Percentiles rank a stretch among this genome's conserved stretches.
These are phyloP conservation scores for Dioscorea dumetorum DNA, from an alignment of 106 monocot species.

Conservation along the genomic window DNA sequence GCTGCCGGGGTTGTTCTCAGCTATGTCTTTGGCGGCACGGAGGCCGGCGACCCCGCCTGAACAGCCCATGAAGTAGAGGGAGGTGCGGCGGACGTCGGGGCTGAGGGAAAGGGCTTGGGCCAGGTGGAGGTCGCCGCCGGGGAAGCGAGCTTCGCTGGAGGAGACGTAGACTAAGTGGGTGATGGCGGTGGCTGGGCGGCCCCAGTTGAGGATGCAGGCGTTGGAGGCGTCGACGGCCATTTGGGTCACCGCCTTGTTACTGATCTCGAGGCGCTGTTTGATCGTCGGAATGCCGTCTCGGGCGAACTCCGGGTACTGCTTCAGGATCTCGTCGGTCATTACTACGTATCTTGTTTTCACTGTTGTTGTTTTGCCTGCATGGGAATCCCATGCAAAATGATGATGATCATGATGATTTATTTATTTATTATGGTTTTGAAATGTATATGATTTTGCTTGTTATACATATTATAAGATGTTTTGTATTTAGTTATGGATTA, in stretches of 20 bases:
- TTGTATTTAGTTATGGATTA: too few relatives aligned
- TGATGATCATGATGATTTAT: not conserved
- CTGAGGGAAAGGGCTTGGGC: conserved; percentile 41
- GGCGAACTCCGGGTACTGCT: conserved; percentile 69
- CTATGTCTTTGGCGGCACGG: conserved; percentile 80
- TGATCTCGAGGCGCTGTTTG: conserved; percentile 57
- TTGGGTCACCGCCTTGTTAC: conserved; percentile 48
- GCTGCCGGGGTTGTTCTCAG: conserved; percentile 84
- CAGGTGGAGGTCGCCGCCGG: conserved; percentile 79
- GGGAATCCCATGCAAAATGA: not conserved
- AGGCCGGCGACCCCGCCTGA: conserved; percentile 76
- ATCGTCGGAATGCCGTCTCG: conserved; percentile 57
- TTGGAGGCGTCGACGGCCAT: conserved; percentile 43
- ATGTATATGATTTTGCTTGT: too few relatives aligned
- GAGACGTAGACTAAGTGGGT: conserved; percentile 88
- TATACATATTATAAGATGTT: too few relatives aligned
- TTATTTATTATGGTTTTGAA: too few relatives aligned
- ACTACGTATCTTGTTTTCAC: conserved; percentile 77
- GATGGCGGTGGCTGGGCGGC: conserved; percentile 43
- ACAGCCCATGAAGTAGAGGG: conserved; percentile 76
- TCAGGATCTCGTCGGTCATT: conserved; percentile 58
- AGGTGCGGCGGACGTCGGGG: conserved; percentile 33
- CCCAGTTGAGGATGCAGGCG: conserved; percentile 48
- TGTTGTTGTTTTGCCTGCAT: conserved; percentile 74
- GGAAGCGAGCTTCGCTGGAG: conserved; percentile 66